phyloP scores from a whole-genome alignment of 495 filamentous ascomycete genomes.

The Penicillium samsonianum region DNA sequence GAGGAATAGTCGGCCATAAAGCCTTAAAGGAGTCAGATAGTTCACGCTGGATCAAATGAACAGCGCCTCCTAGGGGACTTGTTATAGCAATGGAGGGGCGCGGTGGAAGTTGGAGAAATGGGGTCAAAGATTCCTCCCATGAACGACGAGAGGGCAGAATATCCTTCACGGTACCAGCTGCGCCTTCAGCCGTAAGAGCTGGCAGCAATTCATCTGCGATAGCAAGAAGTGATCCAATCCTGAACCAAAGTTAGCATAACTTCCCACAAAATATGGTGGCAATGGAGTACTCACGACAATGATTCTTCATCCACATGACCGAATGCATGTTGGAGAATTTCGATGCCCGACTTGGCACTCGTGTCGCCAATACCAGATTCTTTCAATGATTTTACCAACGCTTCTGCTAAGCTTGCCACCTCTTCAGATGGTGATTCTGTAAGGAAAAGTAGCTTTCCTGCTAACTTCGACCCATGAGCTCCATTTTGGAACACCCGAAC shows the following conservation, averaged over 20 bases:
- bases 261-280: background rate
- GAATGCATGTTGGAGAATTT: constrained; percentile 56
- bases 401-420: constrained; percentile 52
- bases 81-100: constrained; percentile 68
- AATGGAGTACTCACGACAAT: constrained; percentile 45
- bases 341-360: constrained; percentile 43
- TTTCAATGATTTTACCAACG: constrained; percentile 44
- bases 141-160: constrained; percentile 50
- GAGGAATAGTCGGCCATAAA: constrained; percentile 36
- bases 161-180: constrained; percentile 33
- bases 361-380: constrained; percentile 38
- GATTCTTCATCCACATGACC: constrained; percentile 52
- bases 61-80: constrained; percentile 66
- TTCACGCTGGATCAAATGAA: constrained; percentile 59
- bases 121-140: constrained; percentile 57
- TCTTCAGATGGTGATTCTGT: constrained; percentile 57
- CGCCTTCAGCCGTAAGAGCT: constrained; percentile 33
- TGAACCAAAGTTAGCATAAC: constrained; percentile 28
- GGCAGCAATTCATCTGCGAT: constrained; percentile 56
- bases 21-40: constrained; percentile 28
- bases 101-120: constrained; percentile 59
- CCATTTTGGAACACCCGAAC: constrained; percentile 45
- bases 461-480: constrained; percentile 51
- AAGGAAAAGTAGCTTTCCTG: constrained; percentile 57
- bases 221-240: constrained; percentile 53